Base-by-base conservation (phyloP, 176 grass and related monocot species). In the Aegilops tauschii region DNA sequence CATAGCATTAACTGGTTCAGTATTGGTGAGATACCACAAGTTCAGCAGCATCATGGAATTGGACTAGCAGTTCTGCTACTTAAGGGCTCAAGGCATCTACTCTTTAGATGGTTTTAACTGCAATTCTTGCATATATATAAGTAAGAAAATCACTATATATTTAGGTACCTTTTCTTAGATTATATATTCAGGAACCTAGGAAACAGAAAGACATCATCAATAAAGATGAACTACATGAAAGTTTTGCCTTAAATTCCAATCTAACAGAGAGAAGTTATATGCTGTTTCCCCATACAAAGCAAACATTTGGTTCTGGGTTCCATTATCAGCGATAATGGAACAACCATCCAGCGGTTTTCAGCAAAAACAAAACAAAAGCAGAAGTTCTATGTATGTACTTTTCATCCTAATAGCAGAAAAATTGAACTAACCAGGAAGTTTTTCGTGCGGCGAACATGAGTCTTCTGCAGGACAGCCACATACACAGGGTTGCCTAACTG, bases 341-440 rank as follows among this genome's bases (percentile, higher is more conserved):
- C 16, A 54, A 54, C 2, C 3, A 59, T 59, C 20, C 20, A 21
- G 20, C 56, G 18, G 56, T 59, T 59, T 59, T 59, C 56, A 59
- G 56, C 6, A 59, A 21, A 21, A 59, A 59, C 56, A 58, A 58
- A 58, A 58, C 2, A 59, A 21, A 59, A 59, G 18, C 18, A 21
- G 56, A 73, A 42, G 3, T 18, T 20, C 3, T 64, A 50, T 6
- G 12, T 8, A 12, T 40, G 27, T 64, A 10, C 7, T 52, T 64
- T 65, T 31, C 61, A 68, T 65, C 11, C 32, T 74, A 44, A 42
- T 12, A 65, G 18, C 36, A 17, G 10, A 76, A 69, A 5, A 50
- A 45, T 8, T 72, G 20, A 73, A 90, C 89, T 90, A 34, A 87
- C 80, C 89, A 90, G 66, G 25, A 80, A 28, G 71, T 74, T 87